Percentiles rank a stretch among this genome's conserved stretches.
phyloP scores from a whole-genome alignment of 2,329 filamentous ascomycete genomes.

The Ceratocystis colombiana region DNA sequence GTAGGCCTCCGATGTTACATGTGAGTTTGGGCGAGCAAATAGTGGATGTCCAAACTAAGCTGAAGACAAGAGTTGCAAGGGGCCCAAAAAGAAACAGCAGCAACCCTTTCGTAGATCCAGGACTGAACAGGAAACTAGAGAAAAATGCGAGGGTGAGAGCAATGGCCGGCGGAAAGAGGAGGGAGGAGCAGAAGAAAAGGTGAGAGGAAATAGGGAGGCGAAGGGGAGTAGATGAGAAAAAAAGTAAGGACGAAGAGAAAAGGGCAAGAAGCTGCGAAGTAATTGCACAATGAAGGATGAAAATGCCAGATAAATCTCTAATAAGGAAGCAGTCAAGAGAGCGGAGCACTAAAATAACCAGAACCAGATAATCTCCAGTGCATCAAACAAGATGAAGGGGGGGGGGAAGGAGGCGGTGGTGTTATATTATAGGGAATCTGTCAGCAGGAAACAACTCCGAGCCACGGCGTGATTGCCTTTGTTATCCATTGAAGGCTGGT shows the following conservation, averaged over 20 bases:
- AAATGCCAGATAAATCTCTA: not conserved
- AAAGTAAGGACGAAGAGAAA: not conserved
- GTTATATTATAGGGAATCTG: constrained; percentile 14
- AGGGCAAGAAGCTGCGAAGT: not conserved
- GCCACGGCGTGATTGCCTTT: not conserved
- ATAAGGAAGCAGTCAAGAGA: not conserved
- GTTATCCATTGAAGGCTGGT: not conserved
- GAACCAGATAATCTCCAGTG: not conserved
- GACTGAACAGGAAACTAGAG: not conserved
- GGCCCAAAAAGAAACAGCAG: not conserved
- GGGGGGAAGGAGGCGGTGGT: constrained; percentile 1
- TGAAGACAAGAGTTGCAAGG: not conserved
- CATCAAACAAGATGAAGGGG: constrained; percentile 9
- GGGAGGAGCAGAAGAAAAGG: not conserved
- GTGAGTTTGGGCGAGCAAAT: not conserved
- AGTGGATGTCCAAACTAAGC: constrained; percentile 7
- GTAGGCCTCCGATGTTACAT: not conserved
- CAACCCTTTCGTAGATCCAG: not conserved
- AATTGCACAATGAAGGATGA: not conserved
- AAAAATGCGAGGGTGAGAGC: not conserved
- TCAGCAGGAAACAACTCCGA: not conserved
- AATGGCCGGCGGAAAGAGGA: not conserved
- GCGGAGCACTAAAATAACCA: not conserved
- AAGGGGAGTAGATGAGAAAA: not conserved
- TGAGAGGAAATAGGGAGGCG: not conserved